Percentiles rank a stretch among this genome's conserved stretches.
phyloP scores from a whole-genome alignment of 331 rosid species.

The Malus hybrid region DNA sequence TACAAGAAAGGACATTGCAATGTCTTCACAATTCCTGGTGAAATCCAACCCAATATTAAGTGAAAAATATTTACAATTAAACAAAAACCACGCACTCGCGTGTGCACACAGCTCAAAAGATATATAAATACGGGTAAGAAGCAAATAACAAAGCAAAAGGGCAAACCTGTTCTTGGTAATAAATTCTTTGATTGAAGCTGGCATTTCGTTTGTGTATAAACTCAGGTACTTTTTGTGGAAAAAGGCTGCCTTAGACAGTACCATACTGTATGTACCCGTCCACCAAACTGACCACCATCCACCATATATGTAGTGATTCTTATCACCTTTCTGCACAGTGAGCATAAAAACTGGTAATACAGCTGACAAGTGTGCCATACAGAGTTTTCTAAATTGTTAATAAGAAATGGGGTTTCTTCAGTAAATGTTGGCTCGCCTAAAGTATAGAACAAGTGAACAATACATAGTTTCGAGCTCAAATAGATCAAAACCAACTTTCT shows the following conservation, averaged over 20 bases:
- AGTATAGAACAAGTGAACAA: not conserved
- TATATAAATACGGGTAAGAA: not conserved
- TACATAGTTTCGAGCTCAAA: not conserved
- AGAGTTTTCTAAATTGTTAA: not conserved
- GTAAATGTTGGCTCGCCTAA: not conserved
- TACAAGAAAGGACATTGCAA: constrained; percentile 96
- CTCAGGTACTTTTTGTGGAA: constrained; percentile 83
- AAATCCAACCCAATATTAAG: constrained; percentile 19
- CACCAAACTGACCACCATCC: constrained; percentile 99
- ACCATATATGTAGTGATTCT: constrained; percentile 52
- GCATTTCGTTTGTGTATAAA: constrained; percentile 72
- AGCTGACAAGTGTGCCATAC: not conserved
- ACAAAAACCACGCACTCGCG: not conserved
- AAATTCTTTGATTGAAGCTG: constrained; percentile 69
- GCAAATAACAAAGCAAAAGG: constrained; percentile 3
- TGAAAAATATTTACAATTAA: not conserved
- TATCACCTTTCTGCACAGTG: constrained; percentile 41
- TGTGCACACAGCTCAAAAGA: not conserved
- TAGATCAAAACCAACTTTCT: not conserved
- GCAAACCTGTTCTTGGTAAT: constrained; percentile 62
- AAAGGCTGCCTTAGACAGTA: constrained; percentile 96
- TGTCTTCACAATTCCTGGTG: constrained; percentile 96
- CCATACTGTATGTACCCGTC: constrained; percentile 95
- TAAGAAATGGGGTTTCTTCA: not conserved
- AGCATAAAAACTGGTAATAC: not conserved